Evolutionary conservation across 164 flowering plant species (phyloP).

Genomic region (Tetracentron sinense): DNA sequence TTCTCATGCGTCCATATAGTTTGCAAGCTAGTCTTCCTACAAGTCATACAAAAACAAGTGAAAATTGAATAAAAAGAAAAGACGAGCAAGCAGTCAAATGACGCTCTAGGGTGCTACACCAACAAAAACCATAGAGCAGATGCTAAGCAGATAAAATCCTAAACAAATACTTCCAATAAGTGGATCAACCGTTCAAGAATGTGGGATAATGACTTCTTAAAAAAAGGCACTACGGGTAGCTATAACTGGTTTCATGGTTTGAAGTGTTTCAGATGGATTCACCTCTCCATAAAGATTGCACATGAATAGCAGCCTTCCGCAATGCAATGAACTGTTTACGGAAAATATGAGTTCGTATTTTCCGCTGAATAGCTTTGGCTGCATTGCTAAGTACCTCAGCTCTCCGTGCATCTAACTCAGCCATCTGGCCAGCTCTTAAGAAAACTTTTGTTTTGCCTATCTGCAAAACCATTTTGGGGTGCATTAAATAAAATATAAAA

Average conservation of each 20-base stretch:
- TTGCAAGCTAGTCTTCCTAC: conserved; percentile 66
- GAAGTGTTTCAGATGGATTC: conserved; percentile 14
- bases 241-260: conserved; percentile 6
- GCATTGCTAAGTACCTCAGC: conserved; percentile 49
- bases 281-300: conserved; percentile 81
- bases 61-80: not conserved
- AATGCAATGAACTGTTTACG: conserved; percentile 49
- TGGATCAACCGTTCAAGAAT: not conserved
- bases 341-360: conserved; percentile 47
- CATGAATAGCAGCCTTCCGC: conserved; percentile 44
- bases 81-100: not conserved
- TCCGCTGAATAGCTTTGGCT: conserved; percentile 59
- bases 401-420: conserved; percentile 82
- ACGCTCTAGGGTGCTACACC: not conserved
- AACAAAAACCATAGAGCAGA: not conserved
- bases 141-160: no score
- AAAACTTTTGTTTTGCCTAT: conserved; percentile 82
- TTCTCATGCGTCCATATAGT: conserved; percentile 37
- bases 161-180: not conserved
- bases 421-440: conserved; percentile 92
- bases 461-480: conserved; percentile 36
- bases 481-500: not conserved
- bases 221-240: not conserved
- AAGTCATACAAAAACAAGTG: conserved; percentile 4
- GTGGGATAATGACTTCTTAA: conserved; percentile 1